A percentile compares a stretch with the other conserved stretches of the same genome.
Evolutionary conservation across 1,139 yeast species (phyloP).

Genomic region (Saccharomycopsis hybrid): DNA sequence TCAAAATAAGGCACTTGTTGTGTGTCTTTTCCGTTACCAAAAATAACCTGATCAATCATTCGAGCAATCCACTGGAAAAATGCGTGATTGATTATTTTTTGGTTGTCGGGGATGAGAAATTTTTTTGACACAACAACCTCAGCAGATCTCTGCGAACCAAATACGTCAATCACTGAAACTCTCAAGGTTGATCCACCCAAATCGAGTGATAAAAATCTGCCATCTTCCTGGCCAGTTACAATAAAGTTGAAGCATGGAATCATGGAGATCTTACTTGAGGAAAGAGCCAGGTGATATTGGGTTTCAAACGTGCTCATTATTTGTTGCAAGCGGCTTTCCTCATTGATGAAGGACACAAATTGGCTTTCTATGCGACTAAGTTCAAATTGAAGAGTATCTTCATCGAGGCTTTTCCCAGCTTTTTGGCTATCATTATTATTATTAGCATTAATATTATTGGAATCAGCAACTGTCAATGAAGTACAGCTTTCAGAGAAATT

Average conservation of each 20-base stretch:
- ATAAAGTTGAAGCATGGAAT: slow-evolving; percentile 39
- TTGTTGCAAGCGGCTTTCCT: neutral
- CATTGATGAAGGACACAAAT: neutral
- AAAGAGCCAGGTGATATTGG: slow-evolving; percentile 15
- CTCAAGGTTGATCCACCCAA: slow-evolving; percentile 52
- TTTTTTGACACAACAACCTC: slow-evolving; percentile 33
- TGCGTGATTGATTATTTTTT: slow-evolving; percentile 27
- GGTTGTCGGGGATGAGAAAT: slow-evolving; percentile 38
- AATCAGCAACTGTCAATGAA: no score
- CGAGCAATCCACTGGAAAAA: slow-evolving; percentile 21
- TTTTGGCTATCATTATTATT: no score
- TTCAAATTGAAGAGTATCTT: neutral
- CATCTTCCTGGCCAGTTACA: slow-evolving; percentile 40
- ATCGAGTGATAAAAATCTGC: slow-evolving; percentile 43
- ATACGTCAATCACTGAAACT: slow-evolving; percentile 36
- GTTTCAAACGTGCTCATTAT: neutral
- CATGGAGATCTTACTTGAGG: slow-evolving; percentile 31
- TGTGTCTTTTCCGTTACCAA: neutral
- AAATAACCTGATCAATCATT: slow-evolving; percentile 5
- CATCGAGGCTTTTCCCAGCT: no score
- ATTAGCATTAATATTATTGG: no score
- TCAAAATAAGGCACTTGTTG: neutral
- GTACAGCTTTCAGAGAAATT: neutral
- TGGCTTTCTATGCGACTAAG: neutral
- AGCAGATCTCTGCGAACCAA: slow-evolving; percentile 24